Percentiles rank a stretch among this genome's conserved stretches.
Conservation (phyloP, 345 rosid species). For the Bruguiera sexangula region DNA sequence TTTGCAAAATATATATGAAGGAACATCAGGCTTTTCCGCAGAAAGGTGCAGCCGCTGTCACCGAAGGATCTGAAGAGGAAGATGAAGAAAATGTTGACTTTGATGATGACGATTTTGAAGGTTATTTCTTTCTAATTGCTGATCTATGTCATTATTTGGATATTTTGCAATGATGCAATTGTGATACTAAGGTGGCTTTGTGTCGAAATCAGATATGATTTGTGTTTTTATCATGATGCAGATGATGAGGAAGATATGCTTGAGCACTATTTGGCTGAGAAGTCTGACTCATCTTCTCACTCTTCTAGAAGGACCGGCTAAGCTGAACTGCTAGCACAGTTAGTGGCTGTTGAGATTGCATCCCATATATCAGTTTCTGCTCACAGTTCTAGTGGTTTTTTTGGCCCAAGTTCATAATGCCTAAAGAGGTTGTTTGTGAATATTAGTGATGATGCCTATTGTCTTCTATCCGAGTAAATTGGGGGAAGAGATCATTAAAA, state of each 20-base stretch:
- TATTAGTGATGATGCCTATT: neutral
- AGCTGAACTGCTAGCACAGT: neutral
- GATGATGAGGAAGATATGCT: conserved; percentile 96
- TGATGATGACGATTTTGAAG: conserved; percentile 94
- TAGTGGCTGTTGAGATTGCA: too few species aligned
- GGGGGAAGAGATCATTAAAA: neutral
- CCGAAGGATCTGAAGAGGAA: conserved; percentile 63
- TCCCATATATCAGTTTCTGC: neutral
- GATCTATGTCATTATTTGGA: neutral
- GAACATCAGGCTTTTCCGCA: conserved; percentile 30
- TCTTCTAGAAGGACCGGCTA: conserved; percentile 45
- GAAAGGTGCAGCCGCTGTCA: conserved; percentile 63
- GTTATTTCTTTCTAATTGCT: conserved; percentile 28
- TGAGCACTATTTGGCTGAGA: conserved; percentile 90
- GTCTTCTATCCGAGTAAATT: neutral
- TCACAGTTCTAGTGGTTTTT: neutral
- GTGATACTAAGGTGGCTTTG: neutral
- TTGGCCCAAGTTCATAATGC: too few species aligned
- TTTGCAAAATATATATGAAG: neutral
- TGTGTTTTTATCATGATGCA: conserved; percentile 19
- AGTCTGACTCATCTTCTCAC: conserved; percentile 61
- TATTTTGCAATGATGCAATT: neutral
- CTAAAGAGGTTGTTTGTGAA: conserved; percentile 1
- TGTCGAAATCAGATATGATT: neutral
- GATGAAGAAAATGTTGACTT: conserved; percentile 87